Percentiles rank a stretch among this genome's conserved stretches.
Evolutionary conservation across 179 eudicot genomes (phyloP).

Genomic region (Beta lomatogona): DNA sequence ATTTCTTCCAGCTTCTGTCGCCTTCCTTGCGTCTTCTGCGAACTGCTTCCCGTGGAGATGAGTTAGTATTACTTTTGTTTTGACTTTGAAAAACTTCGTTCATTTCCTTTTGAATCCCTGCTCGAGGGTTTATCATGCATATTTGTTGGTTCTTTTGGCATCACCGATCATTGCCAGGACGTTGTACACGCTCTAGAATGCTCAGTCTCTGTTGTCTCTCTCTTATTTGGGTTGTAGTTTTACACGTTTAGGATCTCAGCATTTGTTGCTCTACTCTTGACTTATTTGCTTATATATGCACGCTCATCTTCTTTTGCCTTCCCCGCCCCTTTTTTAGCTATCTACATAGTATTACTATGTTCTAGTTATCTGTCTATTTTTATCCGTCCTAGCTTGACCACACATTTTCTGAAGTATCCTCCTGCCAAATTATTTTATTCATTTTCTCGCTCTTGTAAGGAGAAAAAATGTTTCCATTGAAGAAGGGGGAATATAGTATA

Average conservation of each 20-base stretch:
- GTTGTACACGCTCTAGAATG: not conserved
- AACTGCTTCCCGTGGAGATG: conserved; percentile 87
- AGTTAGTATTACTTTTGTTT: conserved; percentile 49
- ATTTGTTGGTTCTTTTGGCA: not conserved
- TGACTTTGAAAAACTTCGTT: not conserved
- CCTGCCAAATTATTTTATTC: not conserved
- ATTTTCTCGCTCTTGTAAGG: too few relatives aligned
- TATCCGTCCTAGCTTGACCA: too few relatives aligned
- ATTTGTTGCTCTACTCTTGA: not conserved
- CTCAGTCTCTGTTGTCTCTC: not conserved
- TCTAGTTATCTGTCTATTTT: too few relatives aligned
- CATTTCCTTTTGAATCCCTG: not conserved
- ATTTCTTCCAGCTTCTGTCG: conserved; percentile 93
- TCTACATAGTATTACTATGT: not conserved
- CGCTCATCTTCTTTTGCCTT: not conserved
- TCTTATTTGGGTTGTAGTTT: not conserved
- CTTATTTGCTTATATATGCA: not conserved
- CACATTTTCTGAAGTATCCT: too few relatives aligned
- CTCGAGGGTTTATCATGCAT: not conserved
- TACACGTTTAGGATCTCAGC: not conserved
- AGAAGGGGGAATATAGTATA: too few relatives aligned
- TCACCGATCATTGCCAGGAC: not conserved
- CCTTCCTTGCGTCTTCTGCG: conserved; percentile 94
- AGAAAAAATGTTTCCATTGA: not conserved
- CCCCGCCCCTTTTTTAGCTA: not conserved